Conservation (phyloP, 345 rosid genomes). For the Eucalyptus globulus region DNA sequence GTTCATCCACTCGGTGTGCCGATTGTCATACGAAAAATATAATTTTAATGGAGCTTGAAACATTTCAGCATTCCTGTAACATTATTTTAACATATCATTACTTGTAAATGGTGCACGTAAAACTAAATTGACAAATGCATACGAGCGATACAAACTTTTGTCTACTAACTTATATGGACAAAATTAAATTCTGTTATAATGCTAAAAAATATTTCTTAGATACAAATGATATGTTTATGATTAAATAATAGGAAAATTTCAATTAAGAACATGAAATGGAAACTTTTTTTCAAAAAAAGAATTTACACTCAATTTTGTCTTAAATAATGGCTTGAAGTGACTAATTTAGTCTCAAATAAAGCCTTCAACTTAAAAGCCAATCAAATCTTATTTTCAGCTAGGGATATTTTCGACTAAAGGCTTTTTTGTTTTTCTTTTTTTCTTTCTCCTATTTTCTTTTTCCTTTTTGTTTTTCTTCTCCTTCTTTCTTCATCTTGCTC, state of each 20-base stretch:
- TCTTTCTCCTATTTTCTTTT: no score
- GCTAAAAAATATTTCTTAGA: neutral
- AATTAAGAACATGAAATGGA: no score
- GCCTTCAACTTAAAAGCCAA: no score
- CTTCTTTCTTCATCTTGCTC: no score
- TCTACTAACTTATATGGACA: neutral
- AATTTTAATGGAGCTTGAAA: neutral
- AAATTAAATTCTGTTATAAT: neutral
- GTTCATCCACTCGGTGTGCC: neutral
- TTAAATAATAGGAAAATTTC: no score
- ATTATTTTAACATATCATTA: neutral
- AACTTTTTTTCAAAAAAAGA: no score
- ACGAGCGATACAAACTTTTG: neutral
- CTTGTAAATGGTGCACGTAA: neutral
- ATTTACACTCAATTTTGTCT: rapidly evolving
- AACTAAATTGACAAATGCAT: neutral
- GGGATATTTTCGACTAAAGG: no score
- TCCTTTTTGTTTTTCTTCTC: no score
- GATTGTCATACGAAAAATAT: neutral
- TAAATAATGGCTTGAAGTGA: no score
- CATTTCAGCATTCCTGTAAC: neutral
- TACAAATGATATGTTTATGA: neutral
- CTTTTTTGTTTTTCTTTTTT: no score
- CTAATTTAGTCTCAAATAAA: no score
- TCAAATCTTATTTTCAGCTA: no score